Base-by-base conservation (phyloP, 805 yeast species). In the Sungouiozyma intestinalis region DNA sequence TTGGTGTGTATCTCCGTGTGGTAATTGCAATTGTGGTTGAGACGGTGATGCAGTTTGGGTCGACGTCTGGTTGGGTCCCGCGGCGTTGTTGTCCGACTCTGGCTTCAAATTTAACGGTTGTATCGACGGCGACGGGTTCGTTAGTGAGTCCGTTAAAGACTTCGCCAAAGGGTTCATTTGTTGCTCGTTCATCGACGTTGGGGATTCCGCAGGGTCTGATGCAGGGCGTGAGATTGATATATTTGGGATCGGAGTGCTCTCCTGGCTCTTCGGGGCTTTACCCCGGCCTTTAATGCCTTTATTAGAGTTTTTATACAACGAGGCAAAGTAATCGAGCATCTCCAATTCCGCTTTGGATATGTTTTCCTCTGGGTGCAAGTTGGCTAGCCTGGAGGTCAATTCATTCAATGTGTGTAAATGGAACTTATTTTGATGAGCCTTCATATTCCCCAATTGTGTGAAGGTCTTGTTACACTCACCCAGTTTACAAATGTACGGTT, bases 401-500 rank as follows among this genome's bases (percentile, higher is more conserved):
- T 67, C 68, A 48, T 76, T 77, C 47, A 90, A 67, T 0, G 94
- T 78, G 7, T 74, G 75, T 47, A 76, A 62, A 60, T 87, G 97
- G 57, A 87, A 86, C 52, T 87, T 71, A 63, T 88, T 90, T 57
- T 90, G 97, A 60, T 90, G 97, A 0, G 94, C 83, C 63, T 90
- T 88, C 68, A 90, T 72, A 56, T 90, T 90, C 2, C 97, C 97
- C 50, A 88, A 68, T 66, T 90, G 97, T 0, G 96, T 85, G 55
- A 88, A 88, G 2, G 81, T 73, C 64, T 86, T 87, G 49, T 75
- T 77, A 64, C 97, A 88, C 42, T 73, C 69, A 58, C 86, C 95
- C 45, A 88, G 68, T 51, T 75, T 76, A 64, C 97, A 88, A 41
- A 74, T 73, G 57, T 68, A 85, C 6, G 95, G 96, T 53, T 82